Percentiles rank a stretch among this genome's conserved stretches.
These are phyloP conservation scores for Lactifluus volemus DNA, from an alignment of 768 basidiomycete genomes.

Conservation along the genomic window DNA sequence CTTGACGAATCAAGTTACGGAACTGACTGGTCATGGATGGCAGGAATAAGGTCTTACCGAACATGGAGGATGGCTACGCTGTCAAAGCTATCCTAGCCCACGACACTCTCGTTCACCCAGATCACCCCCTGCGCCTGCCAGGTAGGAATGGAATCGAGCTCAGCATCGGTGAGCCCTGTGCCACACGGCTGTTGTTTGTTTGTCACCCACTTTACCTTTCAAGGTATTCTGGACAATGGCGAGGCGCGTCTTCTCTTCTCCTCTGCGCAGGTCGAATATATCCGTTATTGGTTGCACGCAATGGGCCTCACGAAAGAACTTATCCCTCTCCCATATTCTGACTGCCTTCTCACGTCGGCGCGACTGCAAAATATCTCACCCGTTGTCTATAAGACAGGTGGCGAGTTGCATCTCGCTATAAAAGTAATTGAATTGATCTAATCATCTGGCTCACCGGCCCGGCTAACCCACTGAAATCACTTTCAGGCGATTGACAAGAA, in stretches of 20 bases:
- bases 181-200: not conserved
- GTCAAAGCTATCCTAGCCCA: conserved; percentile 67
- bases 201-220: not conserved
- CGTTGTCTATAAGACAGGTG: conserved; percentile 45
- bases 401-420: conserved; percentile 46
- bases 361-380: conserved; percentile 52
- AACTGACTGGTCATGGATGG: not conserved
- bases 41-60: conserved; percentile 52
- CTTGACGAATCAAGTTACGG: not conserved
- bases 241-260: conserved; percentile 77
- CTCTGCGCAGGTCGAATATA: conserved; percentile 76
- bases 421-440: conserved; percentile 36
- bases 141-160: conserved; percentile 62
- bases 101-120: conserved; percentile 57
- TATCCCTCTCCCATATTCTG: conserved; percentile 69
- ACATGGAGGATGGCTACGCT: conserved; percentile 47
- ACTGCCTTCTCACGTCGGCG: conserved; percentile 57
- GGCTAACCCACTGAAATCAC: not conserved
- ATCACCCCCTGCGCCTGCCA: conserved; percentile 61
- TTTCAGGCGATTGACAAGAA: conserved; percentile 65
- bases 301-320: conserved; percentile 54
- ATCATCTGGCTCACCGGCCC: not conserved
- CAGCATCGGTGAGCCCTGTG: conserved; percentile 45
- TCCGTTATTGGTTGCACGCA: conserved; percentile 75
- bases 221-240: conserved; percentile 63